Conservation (phyloP, 305 asterid species). For the Caryopteris hybrid region DNA sequence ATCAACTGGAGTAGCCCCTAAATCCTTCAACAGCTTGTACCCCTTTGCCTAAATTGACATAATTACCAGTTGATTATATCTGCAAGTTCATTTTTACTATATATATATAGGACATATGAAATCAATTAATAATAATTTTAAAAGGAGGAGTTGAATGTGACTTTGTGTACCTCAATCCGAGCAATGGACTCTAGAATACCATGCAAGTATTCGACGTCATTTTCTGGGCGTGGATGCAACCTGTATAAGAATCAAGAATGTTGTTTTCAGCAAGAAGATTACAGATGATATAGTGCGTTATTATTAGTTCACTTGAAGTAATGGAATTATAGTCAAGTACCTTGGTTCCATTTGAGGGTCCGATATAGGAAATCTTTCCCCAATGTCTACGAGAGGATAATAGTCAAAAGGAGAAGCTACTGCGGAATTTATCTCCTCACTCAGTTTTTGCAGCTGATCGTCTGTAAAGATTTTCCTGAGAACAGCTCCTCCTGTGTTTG, state of each 20-base stretch:
- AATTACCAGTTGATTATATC: not conserved
- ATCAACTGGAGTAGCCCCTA: conserved; percentile 87
- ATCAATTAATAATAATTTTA: not conserved
- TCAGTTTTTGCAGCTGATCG: conserved; percentile 63
- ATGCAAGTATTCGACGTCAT: conserved; percentile 71
- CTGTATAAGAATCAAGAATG: conserved; percentile 25
- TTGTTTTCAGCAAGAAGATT: not conserved
- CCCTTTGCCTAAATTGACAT: conserved; percentile 61
- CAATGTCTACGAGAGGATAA: conserved; percentile 67
- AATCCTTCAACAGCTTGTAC: conserved; percentile 59
- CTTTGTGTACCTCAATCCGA: conserved; percentile 68
- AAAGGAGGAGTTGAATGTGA: not conserved
- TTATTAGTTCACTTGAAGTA: no score
- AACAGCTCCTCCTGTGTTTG: conserved; percentile 96
- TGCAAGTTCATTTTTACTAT: not conserved
- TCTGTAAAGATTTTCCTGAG: conserved; percentile 75
- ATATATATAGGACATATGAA: no score
- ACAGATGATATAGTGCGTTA: not conserved
- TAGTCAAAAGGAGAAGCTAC: conserved; percentile 69
- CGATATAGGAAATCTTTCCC: conserved; percentile 84
- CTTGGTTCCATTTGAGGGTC: conserved; percentile 85
- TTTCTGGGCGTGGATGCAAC: conserved; percentile 79
- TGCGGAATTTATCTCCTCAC: conserved; percentile 63
- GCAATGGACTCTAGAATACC: conserved; percentile 93
- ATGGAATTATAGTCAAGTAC: conserved; percentile 36